Base-by-base conservation (phyloP, 345 rosid species). In the Cardamine chenopodiifolia region DNA sequence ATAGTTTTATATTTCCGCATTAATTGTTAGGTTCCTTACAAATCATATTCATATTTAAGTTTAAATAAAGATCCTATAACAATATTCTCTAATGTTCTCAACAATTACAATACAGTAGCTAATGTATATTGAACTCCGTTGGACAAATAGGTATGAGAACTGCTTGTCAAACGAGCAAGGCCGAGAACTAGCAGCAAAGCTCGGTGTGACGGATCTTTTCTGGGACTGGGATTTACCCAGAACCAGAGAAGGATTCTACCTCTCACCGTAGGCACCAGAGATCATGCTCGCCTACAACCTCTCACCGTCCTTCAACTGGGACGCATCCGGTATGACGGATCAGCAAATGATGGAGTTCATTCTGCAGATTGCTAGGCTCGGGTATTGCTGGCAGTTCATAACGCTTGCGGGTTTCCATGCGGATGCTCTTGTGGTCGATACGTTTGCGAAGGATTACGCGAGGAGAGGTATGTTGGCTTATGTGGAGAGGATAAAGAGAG, bases 151-250 rank as follows among this genome's bases (percentile, higher is more conserved):
- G 77, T 78, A 78, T 5, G 91, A 89, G 55, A 90, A 83, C 81
- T 90, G 97, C 52, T 57, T 89, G 11, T 90, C 95, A 9, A 80
- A 80, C 25, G 96, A 92, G 72, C 82, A 87, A 81, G 91, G 84
- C 12, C 74, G 90, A 3, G 97, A 87, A 80, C 44, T 90, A 39
- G 90, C 99, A 6, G 86, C 83, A 22, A 84, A 85, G 78, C 50
- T 92, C 32, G 98, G 97, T 11, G 76, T 89, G 26, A 79, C 82
- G 2, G 85, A 90, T 75, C 85, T 96, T n/a, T 96, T 89, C 83
- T 96, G 97, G 98, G 97, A 96, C 85, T 89, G 98, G 96, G 97
- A 90, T 82, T 77, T 96, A 76, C 91, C 99, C 0, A 80, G 99
- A 79, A 89, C 97, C 66, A 85, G 97, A 52, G 98, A 96, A 87